Base-by-base conservation (phyloP, 2,329 filamentous ascomycete genomes). In the Venturia pyrina region DNA sequence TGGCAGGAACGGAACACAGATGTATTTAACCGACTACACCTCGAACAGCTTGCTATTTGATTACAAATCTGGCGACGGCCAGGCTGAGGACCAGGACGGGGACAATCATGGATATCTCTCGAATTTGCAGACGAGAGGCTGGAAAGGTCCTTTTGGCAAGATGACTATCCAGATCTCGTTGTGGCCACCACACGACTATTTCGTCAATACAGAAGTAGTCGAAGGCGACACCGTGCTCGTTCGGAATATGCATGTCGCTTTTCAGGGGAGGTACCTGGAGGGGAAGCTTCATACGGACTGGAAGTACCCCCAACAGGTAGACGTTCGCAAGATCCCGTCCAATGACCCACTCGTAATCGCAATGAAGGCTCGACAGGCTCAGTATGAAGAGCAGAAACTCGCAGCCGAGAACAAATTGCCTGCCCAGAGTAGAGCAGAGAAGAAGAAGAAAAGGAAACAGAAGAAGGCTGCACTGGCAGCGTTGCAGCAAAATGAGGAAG, bases 11-110 rank as follows among this genome's bases (percentile, higher is more conserved):
- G 83, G 76, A 66, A 76, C 84, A 15, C 84, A 85, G 5, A 69
- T 96, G 0, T 92, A 92, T 79, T 78, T 96, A 21, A 89, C 90
- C 0, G 93, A 97, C 75, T 96, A 93, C 74, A 96, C 91, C 0
- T 78, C 84, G 63, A 91, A 97, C 71, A 72, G 79, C 0, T 67
- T 71, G 0, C 86, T 97, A 66, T 87, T 82, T 69, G 75, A 86
- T 44, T 85, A 85, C 66, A 70, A 65, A n/a, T 10, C 48, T n/a
- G 46, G 34, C 19, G 69, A 73, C 1, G 73, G 73, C 7, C 70
- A 69, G 4, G 65, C 70, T 6, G 73, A 68, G 3, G 72, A 73
- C 5, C 76, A 75, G 50, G 81, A 85, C 60, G 83, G 83, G 4
- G 85, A 88, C 69, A 74, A 78, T 0, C 84, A 78, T 67, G 82